Conservation (phyloP, 441 rosid species). For the Daphne laureola region DNA sequence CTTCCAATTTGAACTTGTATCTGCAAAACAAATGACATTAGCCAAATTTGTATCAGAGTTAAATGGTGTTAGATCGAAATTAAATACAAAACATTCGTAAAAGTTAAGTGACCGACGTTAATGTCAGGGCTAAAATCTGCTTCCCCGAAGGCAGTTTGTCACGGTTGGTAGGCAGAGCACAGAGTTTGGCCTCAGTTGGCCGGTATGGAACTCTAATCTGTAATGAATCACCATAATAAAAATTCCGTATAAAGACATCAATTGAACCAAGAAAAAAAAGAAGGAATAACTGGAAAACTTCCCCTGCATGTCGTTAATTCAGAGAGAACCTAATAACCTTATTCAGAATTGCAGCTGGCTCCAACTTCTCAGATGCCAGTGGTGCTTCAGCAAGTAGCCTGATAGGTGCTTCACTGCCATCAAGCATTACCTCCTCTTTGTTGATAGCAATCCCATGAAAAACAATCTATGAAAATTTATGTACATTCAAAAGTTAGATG, state of each 20-base stretch:
- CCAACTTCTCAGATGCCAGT: constrained; percentile 69
- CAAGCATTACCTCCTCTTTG: constrained; percentile 75
- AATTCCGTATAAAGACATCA: neutral
- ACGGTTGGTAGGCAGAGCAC: constrained; percentile 57
- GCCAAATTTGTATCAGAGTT: neutral
- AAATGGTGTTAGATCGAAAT: neutral
- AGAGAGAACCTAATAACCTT: constrained; percentile 42
- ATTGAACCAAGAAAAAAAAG: constrained; percentile 10
- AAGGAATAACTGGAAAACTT: constrained; percentile 2
- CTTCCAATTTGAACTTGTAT: constrained; percentile 92
- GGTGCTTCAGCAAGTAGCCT: constrained; percentile 77
- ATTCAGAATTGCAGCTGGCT: constrained; percentile 67
- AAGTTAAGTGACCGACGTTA: constrained; percentile 45
- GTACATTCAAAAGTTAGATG: constrained; percentile 17
- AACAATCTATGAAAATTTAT: constrained; percentile 34
- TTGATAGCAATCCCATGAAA: constrained; percentile 81
- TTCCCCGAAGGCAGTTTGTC: constrained; percentile 93
- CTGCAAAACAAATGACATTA: constrained; percentile 32
- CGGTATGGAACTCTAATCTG: constrained; percentile 86
- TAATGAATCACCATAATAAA: constrained; percentile 1
- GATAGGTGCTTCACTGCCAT: constrained; percentile 95
- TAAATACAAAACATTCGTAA: too few relatives aligned
- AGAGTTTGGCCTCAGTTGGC: constrained; percentile 74
- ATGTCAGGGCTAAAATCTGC: constrained; percentile 79
- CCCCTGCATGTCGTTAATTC: constrained; percentile 10